A percentile compares a stretch with the other conserved stretches of the same genome.
Conservation (phyloP, 2,329 filamentous ascomycete genomes). For the Botrytis squamosa region DNA sequence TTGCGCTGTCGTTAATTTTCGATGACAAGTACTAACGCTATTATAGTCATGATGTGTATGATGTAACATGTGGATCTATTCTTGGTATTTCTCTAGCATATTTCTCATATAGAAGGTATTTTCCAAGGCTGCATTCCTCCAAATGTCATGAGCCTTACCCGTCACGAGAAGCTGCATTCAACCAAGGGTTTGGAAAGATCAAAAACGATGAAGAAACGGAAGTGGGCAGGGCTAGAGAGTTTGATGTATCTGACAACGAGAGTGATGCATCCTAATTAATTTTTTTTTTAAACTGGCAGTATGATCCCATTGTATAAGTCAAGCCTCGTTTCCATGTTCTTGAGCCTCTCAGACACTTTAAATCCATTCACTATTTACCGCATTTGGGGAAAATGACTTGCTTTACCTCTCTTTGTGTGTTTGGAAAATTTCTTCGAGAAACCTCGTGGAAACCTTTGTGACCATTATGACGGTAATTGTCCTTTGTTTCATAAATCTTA, state of each 20-base stretch:
- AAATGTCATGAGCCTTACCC: constrained; percentile 59
- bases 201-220: constrained; percentile 38
- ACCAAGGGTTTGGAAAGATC: constrained; percentile 38
- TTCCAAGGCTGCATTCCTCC: constrained; percentile 53
- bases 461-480: neutral
- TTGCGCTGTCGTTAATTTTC: neutral
- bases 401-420: constrained; percentile 13
- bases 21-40: constrained; percentile 9
- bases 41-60: constrained; percentile 62
- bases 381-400: neutral
- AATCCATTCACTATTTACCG: neutral
- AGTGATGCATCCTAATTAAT: neutral
- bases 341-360: neutral
- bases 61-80: constrained; percentile 60
- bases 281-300: neutral
- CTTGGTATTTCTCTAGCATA: constrained; percentile 61
- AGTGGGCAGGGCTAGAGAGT: constrained; percentile 25
- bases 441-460: constrained; percentile 7
- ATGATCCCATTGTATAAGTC: neutral
- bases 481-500: neutral
- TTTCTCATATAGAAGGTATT: constrained; percentile 66
- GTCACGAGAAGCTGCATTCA: constrained; percentile 35
- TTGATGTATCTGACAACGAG: constrained; percentile 19
- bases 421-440: neutral
- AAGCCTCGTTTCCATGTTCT: neutral